A percentile compares a stretch with the other conserved stretches of the same genome.
Evolutionary conservation across 2,329 filamentous ascomycete genomes (phyloP).

Genomic region (Sporothrix dimorphospora): DNA sequence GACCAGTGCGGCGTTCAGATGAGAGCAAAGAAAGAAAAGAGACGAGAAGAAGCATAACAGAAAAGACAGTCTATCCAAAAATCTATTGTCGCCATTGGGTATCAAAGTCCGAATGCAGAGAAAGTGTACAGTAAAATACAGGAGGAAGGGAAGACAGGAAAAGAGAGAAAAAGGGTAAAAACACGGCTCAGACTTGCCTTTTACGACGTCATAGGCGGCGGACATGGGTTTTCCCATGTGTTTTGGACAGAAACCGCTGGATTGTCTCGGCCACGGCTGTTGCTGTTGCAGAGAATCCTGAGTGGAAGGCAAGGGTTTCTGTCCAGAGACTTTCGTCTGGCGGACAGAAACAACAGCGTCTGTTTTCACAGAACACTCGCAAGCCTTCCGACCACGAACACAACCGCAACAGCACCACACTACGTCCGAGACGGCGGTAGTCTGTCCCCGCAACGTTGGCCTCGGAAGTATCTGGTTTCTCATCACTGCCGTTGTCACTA

Average conservation of each 20-base stretch:
- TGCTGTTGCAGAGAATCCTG: background rate
- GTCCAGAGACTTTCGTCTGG: background rate
- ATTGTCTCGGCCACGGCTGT: background rate
- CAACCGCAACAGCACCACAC: background rate
- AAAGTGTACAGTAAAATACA: background rate
- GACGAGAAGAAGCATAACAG: background rate
- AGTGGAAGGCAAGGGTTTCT: constrained; percentile 20
- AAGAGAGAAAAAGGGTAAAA: background rate
- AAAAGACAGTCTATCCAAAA: background rate
- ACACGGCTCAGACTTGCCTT: constrained; percentile 33
- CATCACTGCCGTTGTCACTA: constrained; percentile 64
- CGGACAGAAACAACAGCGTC: constrained; percentile 50
- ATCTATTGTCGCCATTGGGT: constrained; percentile 5
- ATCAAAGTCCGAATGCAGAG: background rate
- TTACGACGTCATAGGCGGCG: constrained; percentile 28
- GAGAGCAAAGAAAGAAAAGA: no score
- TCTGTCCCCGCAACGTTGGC: constrained; percentile 34
- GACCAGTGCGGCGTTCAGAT: no score
- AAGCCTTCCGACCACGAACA: background rate
- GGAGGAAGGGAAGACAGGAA: background rate
- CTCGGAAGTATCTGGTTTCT: constrained; percentile 78
- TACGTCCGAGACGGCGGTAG: background rate
- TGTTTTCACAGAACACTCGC: background rate
- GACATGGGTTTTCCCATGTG: background rate
- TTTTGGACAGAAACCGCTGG: background rate